Evolutionary conservation across 495 filamentous ascomycete genomes (phyloP), one percentile per base, ranked within the genome.

Genomic region (Sporormia fimetaria): DNA sequence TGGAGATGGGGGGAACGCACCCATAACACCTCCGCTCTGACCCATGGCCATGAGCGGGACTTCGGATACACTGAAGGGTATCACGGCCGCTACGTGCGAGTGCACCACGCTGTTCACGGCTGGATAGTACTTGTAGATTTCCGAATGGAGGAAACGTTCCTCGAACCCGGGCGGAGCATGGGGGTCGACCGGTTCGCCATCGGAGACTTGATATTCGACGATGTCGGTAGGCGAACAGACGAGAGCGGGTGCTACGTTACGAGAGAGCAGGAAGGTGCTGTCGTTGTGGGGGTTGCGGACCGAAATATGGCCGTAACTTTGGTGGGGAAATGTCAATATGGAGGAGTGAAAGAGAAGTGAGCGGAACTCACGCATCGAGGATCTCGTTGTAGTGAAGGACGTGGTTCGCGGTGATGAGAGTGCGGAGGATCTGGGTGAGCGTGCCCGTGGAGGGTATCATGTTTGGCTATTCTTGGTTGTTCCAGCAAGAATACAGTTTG

Each of bases 281-380:
- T 50, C 25, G 63, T 61, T 26, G 45, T 10, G 0, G 66, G 67
- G 47, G 40, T 73, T 52, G 1, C 70, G 60, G 21, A 73, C 44
- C 2, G 69, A 70, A 23, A 73, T 57, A 32, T 74, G 70, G 28
- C 70, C 70, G 40, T 66, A n/a, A n/a, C n/a, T n/a, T n/a, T n/a
- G n/a, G n/a, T n/a, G n/a, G n/a, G n/a, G n/a, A n/a, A n/a, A n/a
- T n/a, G n/a, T n/a, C n/a, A n/a, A n/a, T n/a, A n/a, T n/a, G n/a
- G n/a, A n/a, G n/a, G n/a, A n/a, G n/a, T n/a, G n/a, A n/a, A n/a
- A n/a, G n/a, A n/a, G n/a, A n/a, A n/a, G n/a, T n/a, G n/a, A n/a
- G n/a, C n/a, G n/a, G n/a, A n/a, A n/a, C n/a, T n/a, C n/a, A 73
- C 3, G 65, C 67, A 41, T 73, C 69, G 14, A 74, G 45, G 12